Evolutionary conservation across 164 flowering plant genomes (phyloP).

Genomic region (Houttuynia cordata): DNA sequence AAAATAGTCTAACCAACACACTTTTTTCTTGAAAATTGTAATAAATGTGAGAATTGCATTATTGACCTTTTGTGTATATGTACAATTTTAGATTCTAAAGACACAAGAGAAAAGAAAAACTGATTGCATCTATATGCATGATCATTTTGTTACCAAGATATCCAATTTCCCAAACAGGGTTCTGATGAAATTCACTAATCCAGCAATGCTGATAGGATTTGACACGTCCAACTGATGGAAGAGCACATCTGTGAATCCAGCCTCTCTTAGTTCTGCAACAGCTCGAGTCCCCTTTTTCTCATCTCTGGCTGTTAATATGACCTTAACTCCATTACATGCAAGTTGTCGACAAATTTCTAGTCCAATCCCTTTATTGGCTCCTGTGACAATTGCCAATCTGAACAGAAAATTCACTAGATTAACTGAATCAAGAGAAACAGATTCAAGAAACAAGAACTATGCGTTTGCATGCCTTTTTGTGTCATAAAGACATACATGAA

Average conservation of each 20-base stretch:
- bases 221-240: conserved; percentile 59
- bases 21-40: too few species aligned
- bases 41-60: too few species aligned
- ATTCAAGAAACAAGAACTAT: too few species aligned
- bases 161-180: conserved; percentile 43
- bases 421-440: neutral
- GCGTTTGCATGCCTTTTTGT: too few species aligned
- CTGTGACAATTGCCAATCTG: conserved; percentile 56
- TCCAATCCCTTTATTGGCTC: conserved; percentile 63
- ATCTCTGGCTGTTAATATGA: conserved; percentile 46
- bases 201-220: conserved; percentile 28
- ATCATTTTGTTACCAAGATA: conserved; percentile 35
- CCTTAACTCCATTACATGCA: conserved; percentile 27
- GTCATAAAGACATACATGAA: neutral
- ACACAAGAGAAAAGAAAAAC: too few species aligned
- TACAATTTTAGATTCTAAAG: too few species aligned
- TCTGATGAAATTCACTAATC: conserved; percentile 32
- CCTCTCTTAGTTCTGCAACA: conserved; percentile 20
- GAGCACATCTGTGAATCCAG: conserved; percentile 32
- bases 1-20: too few species aligned
- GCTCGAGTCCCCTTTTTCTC: conserved; percentile 44
- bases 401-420: neutral
- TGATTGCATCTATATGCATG: neutral
- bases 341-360: conserved; percentile 43
- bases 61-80: too few species aligned